Percentiles rank a stretch among this genome's conserved stretches.
phyloP scores from a whole-genome alignment of 345 rosid species.

The Eucalyptus erythrocorys region DNA sequence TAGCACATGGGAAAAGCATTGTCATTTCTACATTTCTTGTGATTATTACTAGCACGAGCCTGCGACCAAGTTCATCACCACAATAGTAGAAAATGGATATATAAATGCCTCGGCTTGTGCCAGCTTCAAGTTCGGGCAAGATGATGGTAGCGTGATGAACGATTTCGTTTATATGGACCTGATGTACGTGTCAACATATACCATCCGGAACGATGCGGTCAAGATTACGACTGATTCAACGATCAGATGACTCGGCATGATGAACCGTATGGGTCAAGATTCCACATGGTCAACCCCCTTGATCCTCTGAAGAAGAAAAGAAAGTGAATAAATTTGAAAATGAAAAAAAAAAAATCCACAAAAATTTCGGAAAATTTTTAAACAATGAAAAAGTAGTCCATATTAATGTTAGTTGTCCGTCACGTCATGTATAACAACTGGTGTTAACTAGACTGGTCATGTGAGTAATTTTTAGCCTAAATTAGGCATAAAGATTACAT shows the following conservation, averaged over 20 bases:
- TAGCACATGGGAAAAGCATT: not conserved
- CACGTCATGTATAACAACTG: rapidly evolving
- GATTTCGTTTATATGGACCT: not conserved
- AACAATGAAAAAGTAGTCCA: not conserved
- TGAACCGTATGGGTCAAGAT: rapidly evolving
- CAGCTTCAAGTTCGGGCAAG: not conserved
- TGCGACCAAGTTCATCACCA: not conserved
- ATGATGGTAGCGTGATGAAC: not conserved
- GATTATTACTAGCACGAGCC: not conserved
- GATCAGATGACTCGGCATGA: not conserved
- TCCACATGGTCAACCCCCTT: not conserved
- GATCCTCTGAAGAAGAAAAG: not conserved
- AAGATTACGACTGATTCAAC: not conserved
- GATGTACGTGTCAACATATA: not conserved
- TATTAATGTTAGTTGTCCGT: rapidly evolving
- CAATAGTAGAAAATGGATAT: not conserved
- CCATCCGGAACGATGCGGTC: not conserved
- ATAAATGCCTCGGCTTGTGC: not conserved
- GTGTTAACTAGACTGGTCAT: rapidly evolving
- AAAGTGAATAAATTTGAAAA: not conserved
- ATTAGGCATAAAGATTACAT: not conserved
- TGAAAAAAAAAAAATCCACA: not conserved
- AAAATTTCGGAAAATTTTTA: no score
- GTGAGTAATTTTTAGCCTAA: rapidly evolving
- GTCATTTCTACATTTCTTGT: not conserved